phyloP scores from a whole-genome alignment of 805 yeast genomes.

The Ogataea glucozyma region DNA sequence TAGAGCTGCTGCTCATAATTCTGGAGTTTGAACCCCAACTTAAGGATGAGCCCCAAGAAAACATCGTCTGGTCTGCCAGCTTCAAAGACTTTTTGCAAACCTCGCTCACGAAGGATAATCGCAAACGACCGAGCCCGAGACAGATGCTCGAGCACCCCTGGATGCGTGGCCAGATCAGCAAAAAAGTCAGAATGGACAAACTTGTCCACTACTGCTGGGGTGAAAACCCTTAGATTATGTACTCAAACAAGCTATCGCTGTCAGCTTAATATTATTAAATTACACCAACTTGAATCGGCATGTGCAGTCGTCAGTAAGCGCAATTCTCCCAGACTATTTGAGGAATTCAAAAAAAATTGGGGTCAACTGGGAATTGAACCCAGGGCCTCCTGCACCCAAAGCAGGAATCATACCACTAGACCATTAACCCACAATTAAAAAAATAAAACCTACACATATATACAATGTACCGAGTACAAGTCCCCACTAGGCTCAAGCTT shows the following conservation, averaged over 20 bases:
- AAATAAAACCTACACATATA: no score
- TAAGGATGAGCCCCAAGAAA: constrained; percentile 72
- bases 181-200: constrained; percentile 80
- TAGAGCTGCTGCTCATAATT: constrained; percentile 79
- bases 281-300: no score
- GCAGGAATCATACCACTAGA: constrained; percentile 59
- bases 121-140: constrained; percentile 84
- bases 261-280: neutral
- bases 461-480: no score
- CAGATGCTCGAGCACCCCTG: constrained; percentile 95
- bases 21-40: constrained; percentile 80
- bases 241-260: neutral
- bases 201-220: constrained; percentile 78
- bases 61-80: constrained; percentile 77
- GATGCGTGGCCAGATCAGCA: constrained; percentile 74
- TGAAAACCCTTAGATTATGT: constrained; percentile 4
- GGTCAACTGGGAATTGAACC: constrained; percentile 50
- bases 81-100: constrained; percentile 81
- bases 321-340: no score
- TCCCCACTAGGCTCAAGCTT: no score
- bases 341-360: constrained; percentile 21
- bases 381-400: constrained; percentile 57
- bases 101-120: constrained; percentile 78
- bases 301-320: no score
- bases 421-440: constrained; percentile 32